Evolutionary conservation across 75 land plant species (phyloP).

Genomic region (Chamaecyparis obtusa): DNA sequence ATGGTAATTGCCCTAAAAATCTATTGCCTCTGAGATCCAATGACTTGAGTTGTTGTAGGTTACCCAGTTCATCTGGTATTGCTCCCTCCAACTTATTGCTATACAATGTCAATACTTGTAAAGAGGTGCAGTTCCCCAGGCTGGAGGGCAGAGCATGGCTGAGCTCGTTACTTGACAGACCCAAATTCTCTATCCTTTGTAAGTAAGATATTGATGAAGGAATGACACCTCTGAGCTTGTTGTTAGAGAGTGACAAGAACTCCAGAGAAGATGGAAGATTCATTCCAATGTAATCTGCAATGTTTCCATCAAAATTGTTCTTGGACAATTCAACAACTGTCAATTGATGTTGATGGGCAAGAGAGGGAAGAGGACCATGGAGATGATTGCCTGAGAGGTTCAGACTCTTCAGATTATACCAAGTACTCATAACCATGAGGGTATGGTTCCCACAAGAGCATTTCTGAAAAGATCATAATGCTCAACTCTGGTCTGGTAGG

Average conservation of each 20-base stretch:
- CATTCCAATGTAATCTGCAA: conserved; percentile 10
- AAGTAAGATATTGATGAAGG: conserved; percentile 40
- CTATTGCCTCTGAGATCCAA: conserved; percentile 51
- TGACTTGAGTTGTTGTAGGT: conserved; percentile 20
- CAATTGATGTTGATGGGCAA: not conserved
- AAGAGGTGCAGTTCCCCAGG: not conserved
- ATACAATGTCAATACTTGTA: conserved; percentile 29
- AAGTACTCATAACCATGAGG: not conserved
- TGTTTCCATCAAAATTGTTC: conserved; percentile 47
- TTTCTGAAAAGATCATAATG: not conserved
- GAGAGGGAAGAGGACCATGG: not conserved
- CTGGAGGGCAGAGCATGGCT: too few species aligned
- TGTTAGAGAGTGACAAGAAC: conserved; percentile 31
- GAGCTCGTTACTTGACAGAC: too few species aligned
- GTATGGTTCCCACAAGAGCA: not conserved
- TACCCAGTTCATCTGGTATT: conserved; percentile 28
- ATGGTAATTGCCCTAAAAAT: conserved; percentile 35
- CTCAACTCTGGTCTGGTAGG: not conserved
- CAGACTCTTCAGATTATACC: not conserved
- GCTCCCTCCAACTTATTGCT: conserved; percentile 36
- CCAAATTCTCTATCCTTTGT: not conserved
- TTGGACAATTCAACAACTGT: conserved; percentile 38
- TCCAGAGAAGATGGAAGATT: not conserved
- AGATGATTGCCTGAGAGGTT: not conserved
- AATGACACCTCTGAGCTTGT: conserved; percentile 31